phyloP scores from a whole-genome alignment of 225 moss, liverwort and hornwort genomes.

The Polytrichum formosum region DNA sequence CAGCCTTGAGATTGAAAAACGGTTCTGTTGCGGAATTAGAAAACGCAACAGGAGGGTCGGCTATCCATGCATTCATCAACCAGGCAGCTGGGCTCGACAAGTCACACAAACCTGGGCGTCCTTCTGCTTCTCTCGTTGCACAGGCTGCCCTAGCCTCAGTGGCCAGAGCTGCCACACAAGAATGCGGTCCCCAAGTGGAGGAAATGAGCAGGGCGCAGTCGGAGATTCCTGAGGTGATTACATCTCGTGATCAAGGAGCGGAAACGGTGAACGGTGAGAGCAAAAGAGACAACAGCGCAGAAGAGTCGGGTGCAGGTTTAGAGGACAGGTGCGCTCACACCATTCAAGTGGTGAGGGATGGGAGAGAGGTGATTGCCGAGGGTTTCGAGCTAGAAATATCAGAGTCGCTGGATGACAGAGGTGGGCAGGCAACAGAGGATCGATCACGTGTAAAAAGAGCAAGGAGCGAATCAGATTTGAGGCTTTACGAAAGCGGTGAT shows the following conservation, averaged over 20 bases:
- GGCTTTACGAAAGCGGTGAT: neutral
- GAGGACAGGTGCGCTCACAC: slow-evolving; percentile 23
- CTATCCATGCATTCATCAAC: slow-evolving; percentile 36
- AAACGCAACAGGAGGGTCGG: slow-evolving; percentile 5
- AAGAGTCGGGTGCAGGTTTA: neutral
- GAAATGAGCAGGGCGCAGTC: neutral
- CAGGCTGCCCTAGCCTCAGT: slow-evolving; percentile 35
- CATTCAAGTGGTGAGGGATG: slow-evolving; percentile 25
- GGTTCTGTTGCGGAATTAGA: neutral
- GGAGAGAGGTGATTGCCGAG: slow-evolving; percentile 28
- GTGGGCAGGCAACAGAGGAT: slow-evolving; percentile 5
- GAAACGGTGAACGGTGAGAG: neutral
- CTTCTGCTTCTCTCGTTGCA: slow-evolving; percentile 35
- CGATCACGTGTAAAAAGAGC: slow-evolving; percentile 23
- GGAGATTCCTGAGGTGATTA: neutral
- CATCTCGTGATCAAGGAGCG: neutral
- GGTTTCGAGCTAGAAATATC: slow-evolving; percentile 14
- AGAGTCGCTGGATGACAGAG: neutral
- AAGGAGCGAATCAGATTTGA: slow-evolving; percentile 16
- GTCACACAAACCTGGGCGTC: slow-evolving; percentile 24
- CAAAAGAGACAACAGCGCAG: neutral
- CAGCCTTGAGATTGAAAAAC: slow-evolving; percentile 22
- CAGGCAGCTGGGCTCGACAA: slow-evolving; percentile 32
- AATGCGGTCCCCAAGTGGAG: neutral
- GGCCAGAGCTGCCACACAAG: slow-evolving; percentile 15